Evolutionary conservation across 371 early-diverging fungal genomes (phyloP).

Genomic region (Apophysomyces variabilis): DNA sequence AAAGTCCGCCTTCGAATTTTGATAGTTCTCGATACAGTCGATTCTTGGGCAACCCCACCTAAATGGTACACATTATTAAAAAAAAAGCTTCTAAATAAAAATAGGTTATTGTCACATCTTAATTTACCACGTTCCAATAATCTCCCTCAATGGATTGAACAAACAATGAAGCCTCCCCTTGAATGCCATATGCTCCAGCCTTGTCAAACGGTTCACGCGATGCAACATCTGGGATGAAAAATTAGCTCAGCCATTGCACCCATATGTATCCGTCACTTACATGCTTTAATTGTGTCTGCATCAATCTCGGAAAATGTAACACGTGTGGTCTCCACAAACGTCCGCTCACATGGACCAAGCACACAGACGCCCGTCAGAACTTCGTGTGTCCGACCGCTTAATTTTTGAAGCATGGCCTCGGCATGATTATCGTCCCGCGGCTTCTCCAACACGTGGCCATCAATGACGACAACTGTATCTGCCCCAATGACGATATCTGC

Average conservation of each 20-base stretch:
- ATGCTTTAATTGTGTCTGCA: slow-evolving; percentile 20
- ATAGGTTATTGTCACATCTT: slow-evolving; percentile 4
- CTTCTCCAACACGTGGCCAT: slow-evolving; percentile 63
- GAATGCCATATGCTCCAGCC: slow-evolving; percentile 89
- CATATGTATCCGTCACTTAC: slow-evolving; percentile 20
- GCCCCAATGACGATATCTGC: slow-evolving; percentile 77
- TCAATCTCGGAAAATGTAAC: slow-evolving; percentile 43
- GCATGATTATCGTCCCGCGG: slow-evolving; percentile 61
- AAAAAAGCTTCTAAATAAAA: background rate
- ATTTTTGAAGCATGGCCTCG: slow-evolving; percentile 53
- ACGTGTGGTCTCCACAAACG: slow-evolving; percentile 54
- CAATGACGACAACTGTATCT: slow-evolving; percentile 79
- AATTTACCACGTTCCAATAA: slow-evolving; percentile 72
- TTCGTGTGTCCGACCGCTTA: slow-evolving; percentile 63
- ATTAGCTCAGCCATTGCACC: slow-evolving; percentile 15
- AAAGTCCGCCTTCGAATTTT: background rate
- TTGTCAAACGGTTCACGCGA: slow-evolving; percentile 69
- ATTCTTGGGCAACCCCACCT: slow-evolving; percentile 52
- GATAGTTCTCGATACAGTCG: slow-evolving; percentile 37
- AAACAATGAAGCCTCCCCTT: slow-evolving; percentile 75
- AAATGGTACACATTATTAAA: background rate
- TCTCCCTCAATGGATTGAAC: slow-evolving; percentile 80
- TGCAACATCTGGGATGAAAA: slow-evolving; percentile 39
- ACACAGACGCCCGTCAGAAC: slow-evolving; percentile 73
- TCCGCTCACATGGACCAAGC: slow-evolving; percentile 32